Conservation (phyloP, 2,329 filamentous ascomycete genomes). For the Aurifilum marmelostoma region DNA sequence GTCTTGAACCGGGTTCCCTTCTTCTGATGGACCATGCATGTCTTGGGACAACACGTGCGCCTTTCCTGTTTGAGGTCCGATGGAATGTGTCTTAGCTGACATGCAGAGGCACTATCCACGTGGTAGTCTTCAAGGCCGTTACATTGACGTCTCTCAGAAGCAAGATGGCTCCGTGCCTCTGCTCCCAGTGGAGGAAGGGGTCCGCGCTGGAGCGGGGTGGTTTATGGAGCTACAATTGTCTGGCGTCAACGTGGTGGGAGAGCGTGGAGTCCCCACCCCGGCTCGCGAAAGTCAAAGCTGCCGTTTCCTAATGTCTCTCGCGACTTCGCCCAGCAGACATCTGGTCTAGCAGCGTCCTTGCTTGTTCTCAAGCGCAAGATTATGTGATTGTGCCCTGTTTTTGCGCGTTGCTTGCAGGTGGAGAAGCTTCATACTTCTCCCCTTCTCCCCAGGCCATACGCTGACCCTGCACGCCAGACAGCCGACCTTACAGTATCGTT, state of each 20-base stretch:
- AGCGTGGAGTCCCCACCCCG: neutral
- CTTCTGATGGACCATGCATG: neutral
- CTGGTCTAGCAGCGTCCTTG: neutral
- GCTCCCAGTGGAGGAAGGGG: neutral
- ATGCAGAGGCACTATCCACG: conserved; percentile 8
- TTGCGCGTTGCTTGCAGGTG: neutral
- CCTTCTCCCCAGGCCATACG: neutral
- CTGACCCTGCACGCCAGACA: neutral
- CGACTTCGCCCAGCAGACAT: neutral
- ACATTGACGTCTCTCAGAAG: neutral
- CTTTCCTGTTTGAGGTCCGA: neutral
- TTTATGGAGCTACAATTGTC: neutral
- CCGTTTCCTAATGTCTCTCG: neutral
- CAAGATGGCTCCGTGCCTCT: neutral
- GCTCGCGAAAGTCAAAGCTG: neutral
- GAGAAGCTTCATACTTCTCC: neutral
- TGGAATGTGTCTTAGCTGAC: conserved; percentile 1
- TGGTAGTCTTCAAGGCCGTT: conserved; percentile 1
- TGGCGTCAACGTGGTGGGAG: neutral
- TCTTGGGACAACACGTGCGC: conserved; percentile 3
- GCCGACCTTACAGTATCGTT: neutral
- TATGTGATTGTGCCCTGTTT: neutral
- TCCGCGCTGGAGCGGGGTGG: neutral
- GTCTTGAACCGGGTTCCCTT: neutral
- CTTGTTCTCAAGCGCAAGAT: neutral